These are phyloP conservation scores for Alternaria longipes DNA, from an alignment of 2,329 filamentous ascomycete genomes.

Conservation along the genomic window DNA sequence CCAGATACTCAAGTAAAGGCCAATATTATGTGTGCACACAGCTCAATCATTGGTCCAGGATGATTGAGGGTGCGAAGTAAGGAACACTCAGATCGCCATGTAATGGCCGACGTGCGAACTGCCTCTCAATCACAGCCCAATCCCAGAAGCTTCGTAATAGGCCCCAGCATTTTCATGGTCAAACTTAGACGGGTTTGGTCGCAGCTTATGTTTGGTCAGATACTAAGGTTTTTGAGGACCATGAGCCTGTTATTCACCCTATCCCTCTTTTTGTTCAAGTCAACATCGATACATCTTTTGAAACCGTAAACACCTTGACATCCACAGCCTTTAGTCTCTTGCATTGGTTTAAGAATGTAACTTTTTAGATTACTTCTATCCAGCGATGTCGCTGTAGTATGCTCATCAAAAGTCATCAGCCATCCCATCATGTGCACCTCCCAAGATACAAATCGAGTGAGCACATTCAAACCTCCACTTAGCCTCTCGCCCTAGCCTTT, in stretches of 20 bases:
- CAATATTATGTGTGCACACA: neutral
- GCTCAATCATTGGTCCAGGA: neutral
- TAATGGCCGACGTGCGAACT: neutral
- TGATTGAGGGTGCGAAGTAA: neutral
- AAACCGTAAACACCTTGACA: neutral
- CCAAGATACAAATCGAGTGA: neutral
- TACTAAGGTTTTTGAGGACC: neutral
- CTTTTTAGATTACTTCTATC: neutral
- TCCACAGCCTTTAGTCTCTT: neutral
- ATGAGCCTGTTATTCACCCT: neutral
- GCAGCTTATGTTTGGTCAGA: neutral
- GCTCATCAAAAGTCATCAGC: neutral
- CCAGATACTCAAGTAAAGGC: neutral
- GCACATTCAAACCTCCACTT: neutral
- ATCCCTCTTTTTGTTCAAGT: neutral
- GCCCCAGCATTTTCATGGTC: neutral
- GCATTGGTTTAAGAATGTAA: neutral
- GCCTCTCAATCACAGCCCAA: neutral
- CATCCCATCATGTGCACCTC: neutral
- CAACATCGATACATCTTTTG: neutral
- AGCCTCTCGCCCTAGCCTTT: slow-evolving; percentile 25
- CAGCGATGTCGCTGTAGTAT: neutral
- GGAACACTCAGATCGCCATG: neutral
- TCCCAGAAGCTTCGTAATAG: neutral
- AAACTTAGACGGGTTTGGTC: neutral